Conservation (phyloP, 2,329 filamentous ascomycete species). For the Trichoderma citrinoviride region DNA sequence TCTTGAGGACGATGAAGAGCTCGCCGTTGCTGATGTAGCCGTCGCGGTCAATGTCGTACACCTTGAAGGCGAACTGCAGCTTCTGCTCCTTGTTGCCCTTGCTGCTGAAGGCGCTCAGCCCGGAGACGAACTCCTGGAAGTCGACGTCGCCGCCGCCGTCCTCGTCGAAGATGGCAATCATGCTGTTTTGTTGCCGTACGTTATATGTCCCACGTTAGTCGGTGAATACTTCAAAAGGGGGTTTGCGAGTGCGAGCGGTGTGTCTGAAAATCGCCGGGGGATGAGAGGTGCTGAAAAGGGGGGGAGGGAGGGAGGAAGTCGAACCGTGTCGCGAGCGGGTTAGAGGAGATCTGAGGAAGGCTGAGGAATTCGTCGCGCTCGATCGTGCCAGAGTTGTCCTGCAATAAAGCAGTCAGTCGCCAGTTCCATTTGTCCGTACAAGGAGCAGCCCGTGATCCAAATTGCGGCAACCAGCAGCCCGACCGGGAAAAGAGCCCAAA, state of each 20-base stretch:
- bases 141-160: constrained; percentile 97
- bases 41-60: constrained; percentile 98
- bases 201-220: background rate
- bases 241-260: background rate
- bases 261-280: background rate
- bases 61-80: constrained; percentile 95
- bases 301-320: constrained; percentile 23
- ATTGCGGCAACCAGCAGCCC: background rate
- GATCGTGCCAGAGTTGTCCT: constrained; percentile 98
- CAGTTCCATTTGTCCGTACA: background rate
- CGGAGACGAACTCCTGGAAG: constrained; percentile 97
- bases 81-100: constrained; percentile 99
- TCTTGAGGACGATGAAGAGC: constrained; percentile 98
- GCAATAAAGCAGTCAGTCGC: background rate
- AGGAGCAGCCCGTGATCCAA: background rate
- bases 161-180: constrained; percentile 99
- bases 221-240: background rate
- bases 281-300: background rate
- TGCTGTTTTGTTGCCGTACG: constrained; percentile 52
- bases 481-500: background rate
- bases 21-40: constrained; percentile 99
- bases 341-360: constrained; percentile 94
- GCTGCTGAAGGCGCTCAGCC: constrained; percentile 90
- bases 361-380: constrained; percentile 98
- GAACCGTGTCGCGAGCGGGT: constrained; percentile 91